Evolutionary conservation across 192 early-diverging fungal species (phyloP).

Genomic region (Linnemannia schmuckeri): DNA sequence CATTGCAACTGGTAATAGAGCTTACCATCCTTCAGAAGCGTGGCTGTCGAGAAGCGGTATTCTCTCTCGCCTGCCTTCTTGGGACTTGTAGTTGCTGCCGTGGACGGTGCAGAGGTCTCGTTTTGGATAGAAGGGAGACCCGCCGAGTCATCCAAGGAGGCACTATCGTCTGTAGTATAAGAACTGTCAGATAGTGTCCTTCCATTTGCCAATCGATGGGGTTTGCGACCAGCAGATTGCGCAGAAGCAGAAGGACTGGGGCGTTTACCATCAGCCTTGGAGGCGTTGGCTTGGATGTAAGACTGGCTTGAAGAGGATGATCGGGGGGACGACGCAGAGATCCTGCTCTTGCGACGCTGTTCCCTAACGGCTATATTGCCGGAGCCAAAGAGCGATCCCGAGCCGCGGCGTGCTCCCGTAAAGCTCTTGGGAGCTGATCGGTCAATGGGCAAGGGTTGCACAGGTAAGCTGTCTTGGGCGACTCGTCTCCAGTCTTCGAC

Average conservation of each 20-base stretch:
- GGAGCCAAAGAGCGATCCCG: constrained; percentile 40
- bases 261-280: constrained; percentile 54
- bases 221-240: constrained; percentile 8
- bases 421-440: constrained; percentile 17
- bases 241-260: constrained; percentile 4
- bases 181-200: constrained; percentile 51
- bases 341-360: constrained; percentile 49
- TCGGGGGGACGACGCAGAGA: constrained; percentile 13
- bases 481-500: constrained; percentile 27
- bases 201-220: constrained; percentile 17
- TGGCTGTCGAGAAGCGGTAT: constrained; percentile 54
- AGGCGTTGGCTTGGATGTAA: not conserved
- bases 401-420: constrained; percentile 30
- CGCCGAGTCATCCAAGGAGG: not conserved
- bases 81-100: constrained; percentile 23
- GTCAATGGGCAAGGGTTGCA: not conserved
- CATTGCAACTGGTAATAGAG: constrained; percentile 59
- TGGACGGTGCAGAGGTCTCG: not conserved
- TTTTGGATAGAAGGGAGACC: constrained; percentile 3
- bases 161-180: constrained; percentile 54
- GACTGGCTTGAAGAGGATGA: constrained; percentile 5
- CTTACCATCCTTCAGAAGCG: constrained; percentile 60
- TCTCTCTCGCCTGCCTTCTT: constrained; percentile 47
- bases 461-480: constrained; percentile 34
- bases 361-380: constrained; percentile 43